Evolutionary conservation across 2,329 filamentous ascomycete species (phyloP), one percentile per base, ranked within the genome.

Genomic region (Geoglossum cookeanum): DNA sequence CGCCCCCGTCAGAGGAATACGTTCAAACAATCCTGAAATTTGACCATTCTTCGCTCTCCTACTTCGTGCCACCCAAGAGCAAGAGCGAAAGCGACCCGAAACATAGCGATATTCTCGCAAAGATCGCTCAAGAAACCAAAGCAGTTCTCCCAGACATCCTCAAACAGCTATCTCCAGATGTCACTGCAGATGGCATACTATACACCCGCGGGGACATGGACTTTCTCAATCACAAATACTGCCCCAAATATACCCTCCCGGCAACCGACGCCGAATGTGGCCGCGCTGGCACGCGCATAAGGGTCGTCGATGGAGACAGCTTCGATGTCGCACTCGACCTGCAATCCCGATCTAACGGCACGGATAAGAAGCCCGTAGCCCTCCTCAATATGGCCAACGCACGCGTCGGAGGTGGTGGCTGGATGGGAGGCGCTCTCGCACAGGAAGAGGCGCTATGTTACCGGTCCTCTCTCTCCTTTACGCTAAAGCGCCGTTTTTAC

Each of bases 371-470:
- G 57, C 70, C 70, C 6, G 74, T 83, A n/a, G 77, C 75, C 35
- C 74, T 85, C 29, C 70, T 87, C 59, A 87, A 85, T 63, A 79
- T 85, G 69, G 82, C 82, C 15, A 84, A 78, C 55, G 73, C 77
- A 52, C 62, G 66, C 3, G 66, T 64, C 13, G 74, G 78, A 0
- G 83, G 82, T n/a, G 83, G 83, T 22, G 81, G 80, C 17, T 86
- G 81, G 75, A 65, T 75, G 3, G 73, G 73, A 42, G 83, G 83
- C 39, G 72, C 79, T 57, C 67, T 77, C 33, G 82, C 83, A 0
- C 83, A 87, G 66, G 83, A 87, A 68, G 83, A 87, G 69, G 75
- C 78, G 2, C 72, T 87, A 5, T 86, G 81, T 68, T 82, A 80
- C 64, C 77, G 82, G 48, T 79, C 75, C 58, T 74, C 67, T 44